Base-by-base conservation (phyloP, 805 yeast species). In the Saccharomycopsis sp. region DNA sequence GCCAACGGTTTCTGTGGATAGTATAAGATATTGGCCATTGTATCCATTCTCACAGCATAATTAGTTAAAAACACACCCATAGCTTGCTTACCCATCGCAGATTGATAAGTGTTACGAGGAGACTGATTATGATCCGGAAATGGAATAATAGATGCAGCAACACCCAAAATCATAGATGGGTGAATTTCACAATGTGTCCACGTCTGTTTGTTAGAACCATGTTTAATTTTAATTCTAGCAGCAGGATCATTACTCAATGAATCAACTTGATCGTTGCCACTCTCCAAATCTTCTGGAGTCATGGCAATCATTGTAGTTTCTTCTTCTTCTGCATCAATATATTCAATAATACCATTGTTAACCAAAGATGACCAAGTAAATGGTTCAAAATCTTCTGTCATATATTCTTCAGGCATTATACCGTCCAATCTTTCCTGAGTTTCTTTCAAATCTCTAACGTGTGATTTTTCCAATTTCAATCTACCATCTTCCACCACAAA, bases 31-130 rank as follows among this genome's bases (percentile, higher is more conserved):
- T 93, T 93, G 7, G 98, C 97, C 98, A 93, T 93, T 1, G 98
- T 93, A 66, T 93, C 98, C 98, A 93, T 93, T 68, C 98, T 85
- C 43, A 90, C 96, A 48, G 82, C 77, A 64, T 90, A 93, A 61
- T 93, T 93, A 3, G 98, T 93, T 58, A 90, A 74, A 65, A 85
- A 90, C 7, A 93, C 97, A 62, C 98, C 98, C 98, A 93, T 93
- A 47, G 98, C 98, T 70, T 93, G 98, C 67, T 93, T 93, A 79
- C 98, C 98, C 98, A 93, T 93, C 53, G 98, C 98, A 62, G 96
- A 89, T 71, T 93, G 98, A 66, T 93, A 93, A 3, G 98, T 93
- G 62, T 93, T 93, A 80, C 98, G 90, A 50, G 98, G 98, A 50
- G 97, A 89, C 72, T 93, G 98, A 66, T 93, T 93, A 66, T 93